Conservation (phyloP, 2,329 filamentous ascomycete species). For the Colletotrichum sp. region DNA sequence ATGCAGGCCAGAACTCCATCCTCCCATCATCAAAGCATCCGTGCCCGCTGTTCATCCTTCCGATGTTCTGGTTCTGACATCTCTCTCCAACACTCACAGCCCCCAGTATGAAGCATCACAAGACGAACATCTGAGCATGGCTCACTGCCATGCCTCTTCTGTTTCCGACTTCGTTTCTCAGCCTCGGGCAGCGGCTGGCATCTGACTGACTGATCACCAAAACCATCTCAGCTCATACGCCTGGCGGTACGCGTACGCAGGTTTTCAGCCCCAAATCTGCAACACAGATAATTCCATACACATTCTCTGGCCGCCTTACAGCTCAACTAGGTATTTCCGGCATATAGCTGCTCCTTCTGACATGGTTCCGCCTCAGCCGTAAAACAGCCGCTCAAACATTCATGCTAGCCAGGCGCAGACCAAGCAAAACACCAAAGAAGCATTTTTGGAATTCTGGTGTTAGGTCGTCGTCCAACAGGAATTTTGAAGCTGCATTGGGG, state of each 20-base stretch:
- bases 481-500: constrained; percentile 5
- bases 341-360: background rate
- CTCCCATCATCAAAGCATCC: background rate
- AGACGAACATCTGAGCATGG: background rate
- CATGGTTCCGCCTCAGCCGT: background rate
- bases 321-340: background rate
- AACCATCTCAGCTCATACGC: background rate
- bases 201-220: background rate
- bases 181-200: background rate
- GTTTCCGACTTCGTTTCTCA: background rate
- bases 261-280: background rate
- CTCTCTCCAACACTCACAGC: background rate
- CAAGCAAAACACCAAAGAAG: background rate
- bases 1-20: constrained; percentile 17
- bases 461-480: background rate
- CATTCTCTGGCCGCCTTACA: background rate
- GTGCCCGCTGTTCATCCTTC: constrained; percentile 1
- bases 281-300: background rate
- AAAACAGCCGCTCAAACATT: background rate
- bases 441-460: background rate
- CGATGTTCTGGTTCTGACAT: background rate
- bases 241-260: background rate
- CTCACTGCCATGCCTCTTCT: background rate
- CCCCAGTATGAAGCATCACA: background rate
- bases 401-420: background rate